Conservation (phyloP, 2,329 filamentous ascomycete genomes). For the Phaeosphaeriaceae sp. region DNA sequence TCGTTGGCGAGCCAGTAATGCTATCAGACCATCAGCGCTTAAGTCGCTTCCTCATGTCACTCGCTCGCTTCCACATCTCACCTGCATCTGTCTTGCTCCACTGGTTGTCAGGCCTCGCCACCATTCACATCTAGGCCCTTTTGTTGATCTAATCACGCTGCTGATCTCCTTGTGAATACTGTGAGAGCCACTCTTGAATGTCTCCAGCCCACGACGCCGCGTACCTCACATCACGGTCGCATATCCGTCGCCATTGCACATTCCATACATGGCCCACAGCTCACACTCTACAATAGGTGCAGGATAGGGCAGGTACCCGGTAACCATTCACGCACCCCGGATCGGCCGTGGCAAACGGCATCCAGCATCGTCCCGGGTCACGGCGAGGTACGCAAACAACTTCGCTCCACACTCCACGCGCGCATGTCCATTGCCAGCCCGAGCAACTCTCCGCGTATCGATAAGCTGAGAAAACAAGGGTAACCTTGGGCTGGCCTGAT, state of each 20-base stretch:
- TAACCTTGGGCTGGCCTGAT: not conserved
- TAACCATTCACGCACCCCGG: too few species aligned
- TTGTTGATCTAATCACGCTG: not conserved
- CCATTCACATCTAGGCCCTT: not conserved
- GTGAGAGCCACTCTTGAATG: too few species aligned
- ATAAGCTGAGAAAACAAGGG: too few species aligned
- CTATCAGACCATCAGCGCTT: conserved; percentile 20
- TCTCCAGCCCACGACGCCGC: too few species aligned
- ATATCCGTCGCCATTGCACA: not conserved
- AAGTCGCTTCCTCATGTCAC: conserved; percentile 10
- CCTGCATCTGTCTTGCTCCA: not conserved
- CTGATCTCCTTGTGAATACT: too few species aligned
- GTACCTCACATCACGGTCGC: not conserved
- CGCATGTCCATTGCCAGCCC: too few species aligned
- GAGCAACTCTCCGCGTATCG: too few species aligned
- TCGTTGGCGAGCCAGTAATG: conserved; percentile 16
- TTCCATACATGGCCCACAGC: not conserved
- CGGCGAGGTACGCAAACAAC: not conserved
- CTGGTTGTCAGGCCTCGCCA: not conserved
- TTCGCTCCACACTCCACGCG: too few species aligned
- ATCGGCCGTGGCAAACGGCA: too few species aligned
- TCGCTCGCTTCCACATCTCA: not conserved
- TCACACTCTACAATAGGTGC: not conserved
- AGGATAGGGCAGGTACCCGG: not conserved
- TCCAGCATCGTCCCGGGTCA: not conserved